Conservation (phyloP, 805 yeast genomes). For the Millerozyma miso region DNA sequence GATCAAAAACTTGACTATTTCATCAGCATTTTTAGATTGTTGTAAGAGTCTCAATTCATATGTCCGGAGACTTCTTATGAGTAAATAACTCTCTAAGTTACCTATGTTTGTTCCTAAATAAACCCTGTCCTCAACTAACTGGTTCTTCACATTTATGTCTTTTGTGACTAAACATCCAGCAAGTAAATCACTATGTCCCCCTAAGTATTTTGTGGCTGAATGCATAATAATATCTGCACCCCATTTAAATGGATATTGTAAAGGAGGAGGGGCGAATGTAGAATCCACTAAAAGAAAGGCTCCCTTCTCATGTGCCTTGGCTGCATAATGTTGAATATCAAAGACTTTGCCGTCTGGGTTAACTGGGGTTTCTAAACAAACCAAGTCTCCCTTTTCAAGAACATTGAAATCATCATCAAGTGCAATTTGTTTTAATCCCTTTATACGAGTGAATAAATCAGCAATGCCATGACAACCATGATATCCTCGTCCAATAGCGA, state of each 20-base stretch:
- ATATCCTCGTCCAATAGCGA: conserved; percentile 77
- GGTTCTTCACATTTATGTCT: conserved; percentile 39
- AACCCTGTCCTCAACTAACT: conserved; percentile 59
- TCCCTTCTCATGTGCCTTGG: conserved; percentile 71
- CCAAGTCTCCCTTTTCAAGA: conserved; percentile 63
- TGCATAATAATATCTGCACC: conserved; percentile 91
- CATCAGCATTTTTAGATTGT: conserved; percentile 62
- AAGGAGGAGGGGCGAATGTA: conserved; percentile 92
- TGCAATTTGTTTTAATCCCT: conserved; percentile 48
- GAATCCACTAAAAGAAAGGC: conserved; percentile 74
- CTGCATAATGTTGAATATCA: conserved; percentile 61
- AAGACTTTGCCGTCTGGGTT: conserved; percentile 73
- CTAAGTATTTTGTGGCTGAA: conserved; percentile 89
- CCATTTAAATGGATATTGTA: conserved; percentile 72
- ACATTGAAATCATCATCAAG: conserved; percentile 42
- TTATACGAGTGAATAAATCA: conserved; percentile 55
- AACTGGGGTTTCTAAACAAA: conserved; percentile 84
- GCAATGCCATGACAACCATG: conserved; percentile 80
- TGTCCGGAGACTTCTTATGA: conserved; percentile 78
- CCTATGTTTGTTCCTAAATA: conserved; percentile 76
- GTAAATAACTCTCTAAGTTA: conserved; percentile 68
- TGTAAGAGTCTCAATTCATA: conserved; percentile 64
- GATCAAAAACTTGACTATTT: conserved; percentile 55
- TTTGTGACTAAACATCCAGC: conserved; percentile 79
- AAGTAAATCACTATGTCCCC: conserved; percentile 90